These are phyloP conservation scores for Paspalum vaginatum DNA, from an alignment of 176 grass and related monocot species.

Conservation along the genomic window DNA sequence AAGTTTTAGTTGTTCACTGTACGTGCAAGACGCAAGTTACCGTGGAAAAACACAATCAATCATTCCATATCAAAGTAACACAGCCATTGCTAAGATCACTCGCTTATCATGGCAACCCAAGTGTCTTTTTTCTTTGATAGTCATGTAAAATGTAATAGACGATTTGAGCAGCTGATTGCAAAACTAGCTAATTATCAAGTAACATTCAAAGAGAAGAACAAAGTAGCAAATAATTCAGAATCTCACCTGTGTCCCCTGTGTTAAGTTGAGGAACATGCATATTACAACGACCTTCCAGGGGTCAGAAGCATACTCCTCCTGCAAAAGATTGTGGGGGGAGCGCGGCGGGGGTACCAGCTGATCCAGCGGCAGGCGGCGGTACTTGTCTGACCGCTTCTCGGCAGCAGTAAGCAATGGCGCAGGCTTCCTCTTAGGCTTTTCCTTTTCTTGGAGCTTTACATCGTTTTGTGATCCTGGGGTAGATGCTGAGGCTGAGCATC, in stretches of 20 bases:
- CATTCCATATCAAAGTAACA: conserved; percentile 11
- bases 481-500: conserved; percentile 14
- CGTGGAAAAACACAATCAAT: neutral
- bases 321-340: conserved; percentile 42
- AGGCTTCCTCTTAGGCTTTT: neutral
- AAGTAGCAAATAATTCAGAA: conserved; percentile 2
- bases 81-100: neutral
- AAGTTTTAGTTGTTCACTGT: neutral
- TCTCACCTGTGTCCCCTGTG: conserved; percentile 37
- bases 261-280: conserved; percentile 50
- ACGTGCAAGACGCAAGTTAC: neutral
- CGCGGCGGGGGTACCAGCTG: conserved; percentile 26
- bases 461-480: conserved; percentile 8
- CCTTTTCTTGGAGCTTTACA: neutral
- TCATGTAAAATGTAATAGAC: neutral
- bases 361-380: conserved; percentile 29
- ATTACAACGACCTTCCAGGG: conserved; percentile 56
- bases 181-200: neutral
- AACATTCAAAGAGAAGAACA: neutral
- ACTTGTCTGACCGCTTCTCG: conserved; percentile 37
- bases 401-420: neutral
- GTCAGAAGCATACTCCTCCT: conserved; percentile 48
- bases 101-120: conserved; percentile 1
- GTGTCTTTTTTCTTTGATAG: neutral
- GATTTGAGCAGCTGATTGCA: neutral